Conservation (phyloP, 73 alveolate species). For the Paramecium octaurelia region DNA sequence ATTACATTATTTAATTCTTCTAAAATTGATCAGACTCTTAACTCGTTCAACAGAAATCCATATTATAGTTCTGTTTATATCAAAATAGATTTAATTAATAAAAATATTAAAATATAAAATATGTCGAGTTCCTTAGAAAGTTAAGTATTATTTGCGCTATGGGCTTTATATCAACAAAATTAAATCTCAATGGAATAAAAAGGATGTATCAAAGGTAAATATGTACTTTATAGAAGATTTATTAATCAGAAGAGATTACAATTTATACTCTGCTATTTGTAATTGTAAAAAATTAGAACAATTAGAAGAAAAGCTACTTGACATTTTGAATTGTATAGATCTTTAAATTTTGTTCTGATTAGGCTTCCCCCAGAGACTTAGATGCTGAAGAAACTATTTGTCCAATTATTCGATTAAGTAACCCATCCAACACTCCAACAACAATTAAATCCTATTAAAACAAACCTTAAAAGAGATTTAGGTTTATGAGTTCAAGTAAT, state of each 20-base stretch:
- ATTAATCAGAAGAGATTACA: background rate
- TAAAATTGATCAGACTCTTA: background rate
- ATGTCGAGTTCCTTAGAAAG: background rate
- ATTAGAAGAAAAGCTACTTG: background rate
- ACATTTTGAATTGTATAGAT: background rate
- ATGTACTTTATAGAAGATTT: background rate
- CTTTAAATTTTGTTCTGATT: constrained; percentile 13
- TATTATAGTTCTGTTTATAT: background rate
- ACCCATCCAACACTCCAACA: background rate
- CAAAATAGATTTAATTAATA: background rate
- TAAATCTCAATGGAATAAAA: background rate
- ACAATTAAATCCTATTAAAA: background rate
- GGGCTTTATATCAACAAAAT: background rate
- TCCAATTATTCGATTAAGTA: background rate
- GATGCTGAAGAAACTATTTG: constrained; percentile 8
- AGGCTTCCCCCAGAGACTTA: background rate
- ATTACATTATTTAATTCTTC: background rate
- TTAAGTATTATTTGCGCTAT: background rate
- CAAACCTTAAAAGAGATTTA: background rate
- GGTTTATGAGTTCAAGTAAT: background rate
- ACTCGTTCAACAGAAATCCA: background rate
- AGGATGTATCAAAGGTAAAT: background rate
- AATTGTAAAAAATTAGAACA: background rate
- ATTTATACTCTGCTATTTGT: background rate
- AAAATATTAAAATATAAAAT: background rate